Conservation (phyloP, 192 early-diverging fungal species). For the Chytriomyces sp. region DNA sequence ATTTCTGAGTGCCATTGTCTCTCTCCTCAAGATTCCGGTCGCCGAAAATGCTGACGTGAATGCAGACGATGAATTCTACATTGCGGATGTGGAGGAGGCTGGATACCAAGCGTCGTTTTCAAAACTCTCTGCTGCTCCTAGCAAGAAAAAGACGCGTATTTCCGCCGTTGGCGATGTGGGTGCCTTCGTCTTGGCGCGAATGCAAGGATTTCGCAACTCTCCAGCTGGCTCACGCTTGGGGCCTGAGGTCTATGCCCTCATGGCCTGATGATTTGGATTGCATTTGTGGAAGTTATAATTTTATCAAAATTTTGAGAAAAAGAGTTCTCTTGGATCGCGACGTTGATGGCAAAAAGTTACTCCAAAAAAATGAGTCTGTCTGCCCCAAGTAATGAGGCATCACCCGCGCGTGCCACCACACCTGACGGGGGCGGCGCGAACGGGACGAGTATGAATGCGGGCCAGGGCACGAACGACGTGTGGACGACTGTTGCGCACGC, state of each 20-base stretch:
- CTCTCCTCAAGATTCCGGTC: conserved; percentile 63
- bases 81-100: conserved; percentile 74
- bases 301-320: not conserved
- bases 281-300: not conserved
- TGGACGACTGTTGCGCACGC: conserved; percentile 24
- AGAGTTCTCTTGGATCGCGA: no score
- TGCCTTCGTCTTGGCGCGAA: conserved; percentile 52
- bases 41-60: conserved; percentile 31
- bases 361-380: not conserved
- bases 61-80: conserved; percentile 42
- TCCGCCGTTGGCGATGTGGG: conserved; percentile 56
- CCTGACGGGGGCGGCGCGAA: no score
- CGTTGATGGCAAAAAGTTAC: not conserved
- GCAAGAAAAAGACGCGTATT: conserved; percentile 66
- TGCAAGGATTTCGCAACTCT: conserved; percentile 4
- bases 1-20: conserved; percentile 52
- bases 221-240: conserved; percentile 7
- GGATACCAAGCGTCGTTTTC: conserved; percentile 87
- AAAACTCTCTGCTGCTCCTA: conserved; percentile 70
- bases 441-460: no score
- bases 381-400: no score
- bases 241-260: not conserved
- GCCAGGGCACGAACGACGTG: no score
- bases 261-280: not conserved
- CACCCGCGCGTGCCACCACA: no score